Percentiles rank a stretch among this genome's conserved stretches.
These are phyloP conservation scores for Hortiboletus campestris DNA, from an alignment of 768 basidiomycete genomes.

Conservation along the genomic window DNA sequence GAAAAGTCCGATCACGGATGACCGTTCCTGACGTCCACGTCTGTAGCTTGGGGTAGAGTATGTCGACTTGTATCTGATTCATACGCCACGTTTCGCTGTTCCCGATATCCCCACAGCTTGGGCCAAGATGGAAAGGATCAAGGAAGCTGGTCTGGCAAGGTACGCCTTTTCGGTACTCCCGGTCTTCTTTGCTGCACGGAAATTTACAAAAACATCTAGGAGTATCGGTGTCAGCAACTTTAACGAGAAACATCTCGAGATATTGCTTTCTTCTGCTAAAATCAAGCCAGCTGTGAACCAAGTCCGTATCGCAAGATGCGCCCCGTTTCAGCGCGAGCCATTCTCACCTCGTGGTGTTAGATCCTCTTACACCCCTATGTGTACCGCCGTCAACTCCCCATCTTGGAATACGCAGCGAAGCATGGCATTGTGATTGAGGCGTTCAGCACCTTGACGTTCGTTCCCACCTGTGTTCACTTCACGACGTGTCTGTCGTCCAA, in stretches of 20 bases:
- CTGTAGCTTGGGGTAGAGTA: slow-evolving; percentile 59
- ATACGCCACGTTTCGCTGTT: slow-evolving; percentile 49
- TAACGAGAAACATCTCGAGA: slow-evolving; percentile 49
- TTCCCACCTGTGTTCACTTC: neutral
- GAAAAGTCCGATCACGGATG: neutral
- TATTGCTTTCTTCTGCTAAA: slow-evolving; percentile 57
- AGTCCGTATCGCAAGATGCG: slow-evolving; percentile 33
- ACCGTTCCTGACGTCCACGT: neutral
- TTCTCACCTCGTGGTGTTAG: slow-evolving; percentile 33
- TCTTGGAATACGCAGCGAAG: slow-evolving; percentile 55
- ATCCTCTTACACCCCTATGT: slow-evolving; percentile 76
- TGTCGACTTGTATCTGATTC: slow-evolving; percentile 73
- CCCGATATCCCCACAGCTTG: slow-evolving; percentile 65
- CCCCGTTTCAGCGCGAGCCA: neutral
- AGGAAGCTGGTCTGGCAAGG: slow-evolving; percentile 60
- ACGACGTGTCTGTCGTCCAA: neutral
- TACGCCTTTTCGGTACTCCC: slow-evolving; percentile 22
- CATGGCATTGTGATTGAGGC: slow-evolving; percentile 70
- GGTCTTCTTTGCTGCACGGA: neutral
- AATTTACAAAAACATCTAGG: slow-evolving; percentile 32
- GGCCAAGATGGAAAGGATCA: slow-evolving; percentile 62
- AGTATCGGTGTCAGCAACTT: slow-evolving; percentile 78
- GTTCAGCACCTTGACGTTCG: slow-evolving; percentile 65
- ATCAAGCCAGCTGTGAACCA: slow-evolving; percentile 70
- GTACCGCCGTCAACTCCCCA: slow-evolving; percentile 47